These are phyloP conservation scores for Botrytis byssoidea DNA, from an alignment of 2,329 filamentous ascomycete species.

Conservation along the genomic window DNA sequence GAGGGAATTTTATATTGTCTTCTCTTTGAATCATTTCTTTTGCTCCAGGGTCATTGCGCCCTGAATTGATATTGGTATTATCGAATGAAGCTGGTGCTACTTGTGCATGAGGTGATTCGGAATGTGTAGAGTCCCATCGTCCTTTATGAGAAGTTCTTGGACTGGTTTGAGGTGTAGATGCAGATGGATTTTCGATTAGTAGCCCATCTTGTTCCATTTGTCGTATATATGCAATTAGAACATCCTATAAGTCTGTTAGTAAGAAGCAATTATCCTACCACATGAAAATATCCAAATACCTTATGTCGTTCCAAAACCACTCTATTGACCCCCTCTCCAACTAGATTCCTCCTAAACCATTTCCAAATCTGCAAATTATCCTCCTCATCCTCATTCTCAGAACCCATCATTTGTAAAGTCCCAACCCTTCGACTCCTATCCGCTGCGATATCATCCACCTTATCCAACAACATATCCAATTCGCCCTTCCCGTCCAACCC, in stretches of 20 bases:
- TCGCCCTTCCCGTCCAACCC: constrained; percentile 28
- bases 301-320: constrained; percentile 57
- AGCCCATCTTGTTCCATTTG: constrained; percentile 57
- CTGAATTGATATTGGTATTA: constrained; percentile 23
- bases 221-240: constrained; percentile 59
- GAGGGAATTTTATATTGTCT: constrained; percentile 39
- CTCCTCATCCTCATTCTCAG: constrained; percentile 45
- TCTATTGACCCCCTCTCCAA: constrained; percentile 56
- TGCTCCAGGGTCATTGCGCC: constrained; percentile 25
- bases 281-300: constrained; percentile 41
- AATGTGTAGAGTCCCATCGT: constrained; percentile 31
- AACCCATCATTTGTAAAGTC: constrained; percentile 37
- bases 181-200: constrained; percentile 46
- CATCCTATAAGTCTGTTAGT: constrained; percentile 46
- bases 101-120: constrained; percentile 13
- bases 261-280: not conserved
- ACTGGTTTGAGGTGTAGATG: constrained; percentile 36
- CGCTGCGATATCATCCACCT: constrained; percentile 57
- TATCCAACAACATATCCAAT: constrained; percentile 57
- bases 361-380: constrained; percentile 57
- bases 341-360: constrained; percentile 57
- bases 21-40: constrained; percentile 36
- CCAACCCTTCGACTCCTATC: constrained; percentile 48
- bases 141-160: constrained; percentile 30
- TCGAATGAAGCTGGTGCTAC: constrained; percentile 31